Percentiles rank a stretch among this genome's conserved stretches.
These are phyloP conservation scores for Furcasterigmium sp. DNA, from an alignment of 2,329 filamentous ascomycete genomes.

Conservation along the genomic window DNA sequence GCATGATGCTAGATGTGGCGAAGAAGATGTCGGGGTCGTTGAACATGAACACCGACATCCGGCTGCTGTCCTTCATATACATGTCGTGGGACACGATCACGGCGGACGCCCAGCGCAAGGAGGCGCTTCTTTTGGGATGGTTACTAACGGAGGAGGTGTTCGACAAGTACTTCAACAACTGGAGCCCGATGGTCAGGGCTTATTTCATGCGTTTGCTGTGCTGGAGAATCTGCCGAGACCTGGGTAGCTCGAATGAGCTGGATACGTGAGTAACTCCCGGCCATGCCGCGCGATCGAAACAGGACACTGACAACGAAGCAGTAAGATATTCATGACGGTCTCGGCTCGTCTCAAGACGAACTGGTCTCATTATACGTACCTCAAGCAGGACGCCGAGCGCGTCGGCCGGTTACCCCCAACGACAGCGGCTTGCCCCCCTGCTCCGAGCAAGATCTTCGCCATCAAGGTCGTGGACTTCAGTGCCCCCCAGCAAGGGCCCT, in stretches of 20 bases:
- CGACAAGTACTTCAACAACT: constrained; percentile 81
- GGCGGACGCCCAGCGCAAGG: constrained; percentile 61
- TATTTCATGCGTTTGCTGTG: constrained; percentile 89
- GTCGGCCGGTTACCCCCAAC: constrained; percentile 55
- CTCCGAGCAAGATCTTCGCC: constrained; percentile 78
- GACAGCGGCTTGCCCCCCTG: constrained; percentile 76
- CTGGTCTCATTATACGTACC: constrained; percentile 76
- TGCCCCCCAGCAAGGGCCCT: constrained; percentile 39
- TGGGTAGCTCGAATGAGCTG: constrained; percentile 57
- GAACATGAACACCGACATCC: constrained; percentile 86
- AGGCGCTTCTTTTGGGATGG: constrained; percentile 66
- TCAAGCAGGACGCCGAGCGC: constrained; percentile 61
- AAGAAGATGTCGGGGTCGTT: constrained; percentile 74
- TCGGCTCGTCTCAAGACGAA: constrained; percentile 63
- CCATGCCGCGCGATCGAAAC: no score
- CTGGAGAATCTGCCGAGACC: constrained; percentile 79
- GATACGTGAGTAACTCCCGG: constrained; percentile 57
- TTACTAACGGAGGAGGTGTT: constrained; percentile 71
- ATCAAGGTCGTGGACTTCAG: constrained; percentile 76
- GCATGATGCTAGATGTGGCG: constrained; percentile 80
- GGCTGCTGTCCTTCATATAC: constrained; percentile 77
- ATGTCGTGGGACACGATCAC: constrained; percentile 71
- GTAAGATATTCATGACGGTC: constrained; percentile 64
- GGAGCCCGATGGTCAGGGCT: constrained; percentile 91
- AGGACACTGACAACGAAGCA: constrained; percentile 26